These are phyloP conservation scores for Suhomyces wounanorum DNA, from an alignment of 1,139 yeast genomes.

Conservation along the genomic window DNA sequence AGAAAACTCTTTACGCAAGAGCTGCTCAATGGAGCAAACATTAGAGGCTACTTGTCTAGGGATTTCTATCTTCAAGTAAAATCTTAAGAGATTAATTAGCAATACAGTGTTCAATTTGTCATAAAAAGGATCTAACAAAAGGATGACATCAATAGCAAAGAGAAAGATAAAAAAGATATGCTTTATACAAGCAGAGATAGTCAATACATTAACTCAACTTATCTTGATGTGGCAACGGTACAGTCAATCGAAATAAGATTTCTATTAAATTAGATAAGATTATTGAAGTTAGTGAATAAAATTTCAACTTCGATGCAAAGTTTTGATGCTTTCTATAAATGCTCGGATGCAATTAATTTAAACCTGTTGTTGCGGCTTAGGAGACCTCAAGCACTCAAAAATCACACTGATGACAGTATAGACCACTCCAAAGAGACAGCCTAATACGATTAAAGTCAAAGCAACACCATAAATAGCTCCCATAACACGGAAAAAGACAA, in stretches of 20 bases:
- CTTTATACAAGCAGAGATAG: no score
- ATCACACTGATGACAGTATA: conserved; percentile 13
- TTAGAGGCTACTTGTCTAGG: no score
- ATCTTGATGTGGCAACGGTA: no score
- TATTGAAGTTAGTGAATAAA: background rate
- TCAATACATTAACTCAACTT: no score
- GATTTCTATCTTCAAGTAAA: no score
- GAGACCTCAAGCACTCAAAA: background rate
- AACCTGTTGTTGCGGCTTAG: background rate
- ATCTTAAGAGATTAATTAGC: no score
- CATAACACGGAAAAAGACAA: conserved; percentile 58
- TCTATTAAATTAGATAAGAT: background rate
- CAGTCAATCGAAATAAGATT: background rate
- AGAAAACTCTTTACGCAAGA: no score
- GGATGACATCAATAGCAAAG: no score
- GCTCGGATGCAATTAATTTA: background rate
- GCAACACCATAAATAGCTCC: conserved; percentile 61
- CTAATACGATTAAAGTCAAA: conserved; percentile 37
- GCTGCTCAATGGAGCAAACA: no score
- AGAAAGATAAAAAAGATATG: no score
- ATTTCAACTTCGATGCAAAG: background rate
- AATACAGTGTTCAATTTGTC: no score
- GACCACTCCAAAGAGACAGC: conserved; percentile 34
- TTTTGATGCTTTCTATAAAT: background rate
- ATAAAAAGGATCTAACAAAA: no score